phyloP scores from a whole-genome alignment of 1,284 basidiomycete genomes.

The Cryptococcus depauperatus region DNA sequence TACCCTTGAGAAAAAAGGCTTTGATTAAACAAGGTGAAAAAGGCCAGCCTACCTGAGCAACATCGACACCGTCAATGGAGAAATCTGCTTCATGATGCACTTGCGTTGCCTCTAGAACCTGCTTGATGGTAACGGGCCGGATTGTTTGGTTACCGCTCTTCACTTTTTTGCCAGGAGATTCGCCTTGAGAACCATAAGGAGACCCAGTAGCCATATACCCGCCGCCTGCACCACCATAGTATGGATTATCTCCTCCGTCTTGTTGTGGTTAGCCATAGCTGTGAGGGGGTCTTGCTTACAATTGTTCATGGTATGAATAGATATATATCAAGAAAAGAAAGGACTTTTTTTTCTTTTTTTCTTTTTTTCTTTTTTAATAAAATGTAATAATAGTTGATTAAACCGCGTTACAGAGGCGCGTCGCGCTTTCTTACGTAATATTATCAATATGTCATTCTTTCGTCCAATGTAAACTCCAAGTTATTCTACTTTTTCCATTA shows the following conservation, averaged over 20 bases:
- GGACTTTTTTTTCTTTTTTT: too few relatives aligned
- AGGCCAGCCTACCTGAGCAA: conserved; percentile 59
- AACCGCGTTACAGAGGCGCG: background rate
- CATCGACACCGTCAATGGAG: conserved; percentile 68
- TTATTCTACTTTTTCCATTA: too few relatives aligned
- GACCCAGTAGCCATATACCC: conserved; percentile 30
- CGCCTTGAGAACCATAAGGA: conserved; percentile 33
- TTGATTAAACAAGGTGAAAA: background rate
- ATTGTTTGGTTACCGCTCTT: conserved; percentile 55
- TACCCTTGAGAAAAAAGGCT: background rate
- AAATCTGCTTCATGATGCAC: conserved; percentile 82
- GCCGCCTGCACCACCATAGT: conserved; percentile 32
- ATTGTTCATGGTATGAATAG: conserved; percentile 19
- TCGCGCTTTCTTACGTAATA: too few relatives aligned
- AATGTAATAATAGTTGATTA: background rate
- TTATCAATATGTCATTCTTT: background rate
- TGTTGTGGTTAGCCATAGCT: conserved; percentile 3
- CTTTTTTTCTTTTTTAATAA: too few relatives aligned
- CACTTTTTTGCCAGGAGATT: conserved; percentile 33
- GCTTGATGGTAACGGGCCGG: conserved; percentile 76
- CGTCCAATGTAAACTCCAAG: too few relatives aligned
- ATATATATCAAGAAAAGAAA: background rate
- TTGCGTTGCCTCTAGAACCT: conserved; percentile 69
- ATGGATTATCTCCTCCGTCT: conserved; percentile 38
- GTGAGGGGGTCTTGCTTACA: too few relatives aligned